Conservation (phyloP, 1,284 basidiomycete species). For the Dichomitus squalens region DNA sequence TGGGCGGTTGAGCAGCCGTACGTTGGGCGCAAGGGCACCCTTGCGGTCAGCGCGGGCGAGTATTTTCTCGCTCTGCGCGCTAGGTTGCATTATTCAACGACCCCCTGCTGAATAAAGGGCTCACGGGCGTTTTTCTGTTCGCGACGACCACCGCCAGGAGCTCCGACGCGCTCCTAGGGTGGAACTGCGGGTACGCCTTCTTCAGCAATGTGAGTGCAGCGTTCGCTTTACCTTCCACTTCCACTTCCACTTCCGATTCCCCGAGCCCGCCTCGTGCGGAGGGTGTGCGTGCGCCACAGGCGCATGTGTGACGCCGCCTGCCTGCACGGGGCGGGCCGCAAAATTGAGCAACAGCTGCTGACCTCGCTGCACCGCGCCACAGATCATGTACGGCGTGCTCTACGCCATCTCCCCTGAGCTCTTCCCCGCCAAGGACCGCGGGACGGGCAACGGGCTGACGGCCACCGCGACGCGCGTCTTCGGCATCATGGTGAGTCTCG, state of each 20-base stretch:
- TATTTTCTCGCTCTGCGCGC: slow-evolving; percentile 36
- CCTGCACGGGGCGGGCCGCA: neutral
- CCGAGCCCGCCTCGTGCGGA: no score
- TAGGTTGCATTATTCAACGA: slow-evolving; percentile 43
- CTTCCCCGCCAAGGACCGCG: slow-evolving; percentile 74
- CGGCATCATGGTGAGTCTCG: slow-evolving; percentile 59
- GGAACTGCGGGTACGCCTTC: slow-evolving; percentile 64
- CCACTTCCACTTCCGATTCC: neutral
- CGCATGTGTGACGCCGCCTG: no score
- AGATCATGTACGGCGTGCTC: slow-evolving; percentile 78
- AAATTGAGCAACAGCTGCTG: neutral
- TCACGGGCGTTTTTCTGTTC: slow-evolving; percentile 75
- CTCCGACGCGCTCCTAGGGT: slow-evolving; percentile 66
- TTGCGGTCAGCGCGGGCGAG: slow-evolving; percentile 57
- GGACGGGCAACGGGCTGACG: slow-evolving; percentile 62
- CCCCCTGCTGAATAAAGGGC: slow-evolving; percentile 45
- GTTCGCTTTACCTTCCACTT: slow-evolving; percentile 7
- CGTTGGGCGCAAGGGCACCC: slow-evolving; percentile 65
- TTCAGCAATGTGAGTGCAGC: slow-evolving; percentile 50
- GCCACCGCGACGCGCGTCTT: slow-evolving; percentile 60
- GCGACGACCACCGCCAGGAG: slow-evolving; percentile 70
- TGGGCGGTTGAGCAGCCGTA: slow-evolving; percentile 63
- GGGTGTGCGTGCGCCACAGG: neutral
- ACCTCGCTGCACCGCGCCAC: neutral
- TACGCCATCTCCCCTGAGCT: slow-evolving; percentile 73